These are phyloP conservation scores for Ophiostoma sp. DNA, from an alignment of 2,329 filamentous ascomycete species.

Conservation along the genomic window DNA sequence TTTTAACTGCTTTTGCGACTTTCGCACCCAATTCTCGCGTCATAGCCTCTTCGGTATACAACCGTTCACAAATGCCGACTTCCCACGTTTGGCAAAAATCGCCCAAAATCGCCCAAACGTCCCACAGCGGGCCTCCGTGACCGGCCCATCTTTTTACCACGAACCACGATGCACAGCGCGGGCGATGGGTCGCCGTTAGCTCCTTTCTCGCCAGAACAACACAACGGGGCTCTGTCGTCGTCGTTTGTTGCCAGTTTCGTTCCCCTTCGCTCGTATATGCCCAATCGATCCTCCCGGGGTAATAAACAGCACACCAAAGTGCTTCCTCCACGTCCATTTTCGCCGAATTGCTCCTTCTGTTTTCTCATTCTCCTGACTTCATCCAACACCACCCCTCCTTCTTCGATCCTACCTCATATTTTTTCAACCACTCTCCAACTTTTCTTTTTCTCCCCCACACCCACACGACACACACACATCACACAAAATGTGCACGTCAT, in stretches of 20 bases:
- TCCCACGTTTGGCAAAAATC: not conserved
- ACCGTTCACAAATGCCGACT: not conserved
- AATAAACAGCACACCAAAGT: not conserved
- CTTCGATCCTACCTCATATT: not conserved
- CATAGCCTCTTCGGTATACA: not conserved
- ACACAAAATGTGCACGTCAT: not conserved
- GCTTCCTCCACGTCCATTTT: too few species aligned
- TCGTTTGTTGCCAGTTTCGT: not conserved
- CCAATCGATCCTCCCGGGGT: not conserved
- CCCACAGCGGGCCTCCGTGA: constrained; percentile 21
- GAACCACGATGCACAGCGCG: constrained; percentile 16
- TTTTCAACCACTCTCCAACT: not conserved
- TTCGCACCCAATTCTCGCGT: not conserved
- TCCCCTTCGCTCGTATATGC: not conserved
- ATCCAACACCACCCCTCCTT: not conserved
- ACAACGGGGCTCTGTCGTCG: not conserved
- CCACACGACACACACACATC: not conserved
- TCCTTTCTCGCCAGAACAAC: not conserved
- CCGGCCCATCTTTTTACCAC: constrained; percentile 25
- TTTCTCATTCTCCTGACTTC: not conserved
- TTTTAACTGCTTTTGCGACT: not conserved
- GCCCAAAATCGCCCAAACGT: not conserved
- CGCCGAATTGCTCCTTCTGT: not conserved
- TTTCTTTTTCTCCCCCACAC: not conserved
- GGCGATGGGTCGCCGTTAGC: not conserved